Evolutionary conservation across 169 alveolate species (phyloP), one percentile per base, ranked within the genome.

Genomic region (Plasmodium cynomolgi): DNA sequence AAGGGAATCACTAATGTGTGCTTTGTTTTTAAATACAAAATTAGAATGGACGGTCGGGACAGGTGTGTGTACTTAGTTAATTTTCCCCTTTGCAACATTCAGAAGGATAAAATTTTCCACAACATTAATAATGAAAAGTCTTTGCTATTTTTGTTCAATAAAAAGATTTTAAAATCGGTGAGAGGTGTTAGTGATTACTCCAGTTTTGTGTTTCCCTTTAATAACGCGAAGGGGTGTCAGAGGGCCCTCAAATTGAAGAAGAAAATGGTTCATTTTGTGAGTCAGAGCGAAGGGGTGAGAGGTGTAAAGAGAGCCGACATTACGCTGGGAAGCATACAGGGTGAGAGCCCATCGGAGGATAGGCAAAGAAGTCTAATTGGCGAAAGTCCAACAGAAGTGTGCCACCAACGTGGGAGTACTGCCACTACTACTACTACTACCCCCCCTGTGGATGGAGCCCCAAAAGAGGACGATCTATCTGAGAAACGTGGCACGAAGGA

Each of bases 141-240:
- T 6, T 39, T 86, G n/a, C 80, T 86, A 41, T 86, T 86, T 86
- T 86, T 86, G 81, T 86, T 86, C 44, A 54, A 86, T 77, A 86
- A 86, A n/a, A 86, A 26, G 71, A 86, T 86, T 86, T 26, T 86
- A 77, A 75, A 86, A 15, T 75, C 58, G 13, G 29, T 86, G 39
- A 86, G 72, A 50, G n/a, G 34, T 86, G 62, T 86, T 34, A 86
- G 29, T 77, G 93, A 86, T 86, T 86, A 86, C 81, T 75, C 93
- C 20, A 86, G 34, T 75, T 75, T 86, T 58, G 33, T 86, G 68
- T 86, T 86, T 77, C 93, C 93, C 39, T 86, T 86, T 71, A 86
- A 54, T 34, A 56, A 33, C 44, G 80, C 93, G 75, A 47, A 86
- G 34, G 85, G 44, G 23, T 86, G 93, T 15, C 93, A 86, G 71